Conservation (phyloP, 1,284 basidiomycete species). For the Sparassis latifolia region DNA sequence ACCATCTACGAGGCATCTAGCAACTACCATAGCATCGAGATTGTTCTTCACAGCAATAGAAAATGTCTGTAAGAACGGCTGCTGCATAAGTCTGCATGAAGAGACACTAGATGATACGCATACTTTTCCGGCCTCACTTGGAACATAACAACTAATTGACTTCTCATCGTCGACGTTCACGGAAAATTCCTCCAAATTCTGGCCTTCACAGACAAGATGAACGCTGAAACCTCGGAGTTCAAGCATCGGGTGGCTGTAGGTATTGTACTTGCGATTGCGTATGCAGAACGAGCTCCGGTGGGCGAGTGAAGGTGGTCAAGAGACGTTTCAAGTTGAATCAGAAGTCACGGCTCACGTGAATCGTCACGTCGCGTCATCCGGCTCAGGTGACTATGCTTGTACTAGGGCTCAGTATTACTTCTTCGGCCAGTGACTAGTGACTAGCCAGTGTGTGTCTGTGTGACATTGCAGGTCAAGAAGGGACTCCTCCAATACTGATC, state of each 20-base stretch:
- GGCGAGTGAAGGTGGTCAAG: too few relatives aligned
- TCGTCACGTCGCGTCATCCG: too few relatives aligned
- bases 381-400: too few relatives aligned
- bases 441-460: too few relatives aligned
- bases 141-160: constrained; percentile 4
- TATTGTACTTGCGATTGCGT: too few relatives aligned
- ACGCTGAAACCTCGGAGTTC: background rate
- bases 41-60: background rate
- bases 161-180: constrained; percentile 2
- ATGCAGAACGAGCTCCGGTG: too few relatives aligned
- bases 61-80: background rate
- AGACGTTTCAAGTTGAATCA: too few relatives aligned
- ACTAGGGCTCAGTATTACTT: too few relatives aligned
- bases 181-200: constrained; percentile 4
- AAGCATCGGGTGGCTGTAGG: background rate
- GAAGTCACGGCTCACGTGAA: too few relatives aligned
- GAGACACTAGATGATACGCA: background rate
- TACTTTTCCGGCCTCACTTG: constrained; percentile 10
- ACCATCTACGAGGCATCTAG: background rate
- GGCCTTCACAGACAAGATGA: constrained; percentile 5
- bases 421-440: too few relatives aligned
- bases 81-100: background rate
- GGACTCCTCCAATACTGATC: too few relatives aligned
- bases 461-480: too few relatives aligned
- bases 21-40: background rate